Base-by-base conservation (phyloP, 148 eudicot species). In the Suaeda aralocaspica region DNA sequence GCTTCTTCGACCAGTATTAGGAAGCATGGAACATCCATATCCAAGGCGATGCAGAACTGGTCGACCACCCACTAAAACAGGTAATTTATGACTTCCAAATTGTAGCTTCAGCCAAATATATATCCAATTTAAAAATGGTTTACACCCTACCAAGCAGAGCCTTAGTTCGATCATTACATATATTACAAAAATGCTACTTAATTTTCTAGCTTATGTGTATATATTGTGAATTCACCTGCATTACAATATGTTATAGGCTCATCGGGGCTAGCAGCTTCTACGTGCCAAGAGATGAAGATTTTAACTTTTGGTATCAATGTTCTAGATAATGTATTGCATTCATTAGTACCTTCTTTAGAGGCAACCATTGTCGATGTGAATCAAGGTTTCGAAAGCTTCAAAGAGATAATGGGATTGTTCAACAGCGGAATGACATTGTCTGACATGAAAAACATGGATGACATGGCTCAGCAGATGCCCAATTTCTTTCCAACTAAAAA, bases 1-100 rank as follows among this genome's bases (percentile, higher is more conserved):
- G 3, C 59, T 71, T n/a, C 41, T 6, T 4, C 67, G 92, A 5
- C 89, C 87, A 0, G 74, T 80, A 44, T 65, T 88, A 14, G 92
- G 92, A 0, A 85, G 85, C 14, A 75, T 81, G 6, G 22, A 67
- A 9, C 76, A 49, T 46, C 93, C 93, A 0, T 88, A 88, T 72
- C 93, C 93, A 11, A 79, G 93, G n/a, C 82, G 93, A 56, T 78
- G 83, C 15, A 72, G 88, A 66, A 88, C 88, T 1, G 88, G 93
- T 18, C 80, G 86, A 5, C 82, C 85, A 6, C 67, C 41, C 0
- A 36, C 67, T 66, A 75, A 82, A 29, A 46, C 63, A 65, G 91
- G 91, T 87, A 62, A 33, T 36, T 36, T 36, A 36, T 36, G n/a
- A n/a, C n/a, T n/a, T n/a, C n/a, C n/a, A n/a, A n/a, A n/a, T n/a